Conservation (phyloP, 2,329 filamentous ascomycete species). For the Scleromitrula shiraiana region DNA sequence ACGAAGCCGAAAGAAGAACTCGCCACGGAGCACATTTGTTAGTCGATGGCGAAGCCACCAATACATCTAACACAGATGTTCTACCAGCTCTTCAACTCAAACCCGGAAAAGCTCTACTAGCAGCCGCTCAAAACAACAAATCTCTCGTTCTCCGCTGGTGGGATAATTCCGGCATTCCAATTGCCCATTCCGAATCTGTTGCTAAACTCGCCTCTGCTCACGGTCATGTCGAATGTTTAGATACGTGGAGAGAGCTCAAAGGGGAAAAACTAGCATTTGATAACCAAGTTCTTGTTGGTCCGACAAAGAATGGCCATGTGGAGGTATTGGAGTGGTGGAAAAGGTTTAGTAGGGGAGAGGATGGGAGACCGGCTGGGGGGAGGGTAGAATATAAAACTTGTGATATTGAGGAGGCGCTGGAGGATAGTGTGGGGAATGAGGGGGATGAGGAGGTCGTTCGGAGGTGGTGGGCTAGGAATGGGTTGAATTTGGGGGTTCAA, state of each 20-base stretch:
- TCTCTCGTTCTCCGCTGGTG: slow-evolving; percentile 78
- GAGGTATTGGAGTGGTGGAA: slow-evolving; percentile 92
- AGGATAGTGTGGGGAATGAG: slow-evolving; percentile 62
- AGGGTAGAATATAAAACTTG: slow-evolving; percentile 89
- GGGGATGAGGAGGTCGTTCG: slow-evolving; percentile 63
- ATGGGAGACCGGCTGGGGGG: slow-evolving; percentile 48
- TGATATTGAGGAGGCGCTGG: slow-evolving; percentile 89
- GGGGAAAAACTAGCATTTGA: slow-evolving; percentile 73
- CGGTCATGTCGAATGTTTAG: slow-evolving; percentile 75
- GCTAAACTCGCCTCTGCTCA: slow-evolving; percentile 78
- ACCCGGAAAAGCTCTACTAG: slow-evolving; percentile 75
- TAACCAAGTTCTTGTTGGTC: slow-evolving; percentile 73
- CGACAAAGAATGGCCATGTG: slow-evolving; percentile 80
- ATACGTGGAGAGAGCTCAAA: slow-evolving; percentile 71
- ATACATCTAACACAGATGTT: slow-evolving; percentile 13
- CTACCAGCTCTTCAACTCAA: slow-evolving; percentile 50
- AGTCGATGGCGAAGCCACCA: slow-evolving; percentile 12
- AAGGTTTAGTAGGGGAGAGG: slow-evolving; percentile 44
- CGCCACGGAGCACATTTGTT: slow-evolving; percentile 20
- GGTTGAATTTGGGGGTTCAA: slow-evolving; percentile 58
- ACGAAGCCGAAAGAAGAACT: slow-evolving; percentile 32
- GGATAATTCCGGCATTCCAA: slow-evolving; percentile 72
- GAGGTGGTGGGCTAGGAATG: slow-evolving; percentile 78
- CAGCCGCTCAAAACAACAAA: slow-evolving; percentile 76
- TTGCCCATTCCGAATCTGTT: slow-evolving; percentile 72